Conservation (phyloP, 176 grass and related monocot genomes). For the Carex parvula region DNA sequence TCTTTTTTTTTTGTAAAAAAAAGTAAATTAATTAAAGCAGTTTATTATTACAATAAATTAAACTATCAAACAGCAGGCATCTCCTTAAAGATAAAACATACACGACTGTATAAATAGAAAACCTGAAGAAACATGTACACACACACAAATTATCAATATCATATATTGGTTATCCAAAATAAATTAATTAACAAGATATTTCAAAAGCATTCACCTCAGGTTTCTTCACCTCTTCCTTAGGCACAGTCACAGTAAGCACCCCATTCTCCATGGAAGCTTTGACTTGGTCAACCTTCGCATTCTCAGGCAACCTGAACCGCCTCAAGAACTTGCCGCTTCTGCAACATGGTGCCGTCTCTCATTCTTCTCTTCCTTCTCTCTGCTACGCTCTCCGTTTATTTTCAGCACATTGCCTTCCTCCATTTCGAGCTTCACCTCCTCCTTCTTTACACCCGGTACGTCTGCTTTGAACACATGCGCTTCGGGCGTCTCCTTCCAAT, state of each 20-base stretch:
- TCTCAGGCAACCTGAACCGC: slow-evolving; percentile 37
- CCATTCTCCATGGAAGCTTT: slow-evolving; percentile 43
- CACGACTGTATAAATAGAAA: no score
- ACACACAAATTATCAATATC: no score
- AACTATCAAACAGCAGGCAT: no score
- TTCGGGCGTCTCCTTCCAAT: slow-evolving; percentile 59
- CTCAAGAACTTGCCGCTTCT: slow-evolving; percentile 36
- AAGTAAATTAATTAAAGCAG: no score
- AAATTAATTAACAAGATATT: slow-evolving; percentile 38
- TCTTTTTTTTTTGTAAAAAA: no score
- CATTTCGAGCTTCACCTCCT: slow-evolving; percentile 48
- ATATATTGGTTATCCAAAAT: no score
- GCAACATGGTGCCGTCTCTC: slow-evolving; percentile 45
- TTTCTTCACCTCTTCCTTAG: slow-evolving; percentile 35
- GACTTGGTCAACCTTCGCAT: slow-evolving; percentile 36
- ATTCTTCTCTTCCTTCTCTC: slow-evolving; percentile 41
- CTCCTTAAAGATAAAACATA: no score
- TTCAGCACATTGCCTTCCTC: slow-evolving; percentile 31
- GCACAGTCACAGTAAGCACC: slow-evolving; percentile 49
- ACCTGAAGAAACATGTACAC: no score
- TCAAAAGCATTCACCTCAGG: slow-evolving; percentile 34
- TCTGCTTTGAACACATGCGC: slow-evolving; percentile 59
- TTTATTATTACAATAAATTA: no score
- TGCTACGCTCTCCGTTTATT: slow-evolving; percentile 5
- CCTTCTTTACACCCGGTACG: slow-evolving; percentile 43